Evolutionary conservation across 192 early-diverging fungal species (phyloP).

Genomic region (Entomortierella lignicola): DNA sequence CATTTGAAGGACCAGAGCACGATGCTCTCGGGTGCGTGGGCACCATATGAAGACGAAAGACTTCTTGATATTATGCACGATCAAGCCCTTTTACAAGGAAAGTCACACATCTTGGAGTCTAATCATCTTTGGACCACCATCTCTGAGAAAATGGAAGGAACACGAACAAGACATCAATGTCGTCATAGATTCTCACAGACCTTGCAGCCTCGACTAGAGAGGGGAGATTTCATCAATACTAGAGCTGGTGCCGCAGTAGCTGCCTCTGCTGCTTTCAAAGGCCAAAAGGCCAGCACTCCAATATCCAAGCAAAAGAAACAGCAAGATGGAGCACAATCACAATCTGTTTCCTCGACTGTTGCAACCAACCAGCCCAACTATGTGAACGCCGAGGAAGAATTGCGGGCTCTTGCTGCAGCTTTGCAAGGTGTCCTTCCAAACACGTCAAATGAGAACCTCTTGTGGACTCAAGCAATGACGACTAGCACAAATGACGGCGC

Average conservation of each 20-base stretch:
- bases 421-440: constrained; percentile 12
- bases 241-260: constrained; percentile 12
- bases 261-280: constrained; percentile 10
- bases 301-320: background rate
- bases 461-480: constrained; percentile 22
- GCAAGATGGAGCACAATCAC: background rate
- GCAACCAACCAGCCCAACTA: background rate
- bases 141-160: constrained; percentile 32
- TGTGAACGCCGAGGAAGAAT: background rate
- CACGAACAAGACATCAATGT: constrained; percentile 23
- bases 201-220: constrained; percentile 11
- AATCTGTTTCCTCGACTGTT: background rate
- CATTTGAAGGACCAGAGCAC: constrained; percentile 25
- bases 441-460: background rate
- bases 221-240: constrained; percentile 6
- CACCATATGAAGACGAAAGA: constrained; percentile 26
- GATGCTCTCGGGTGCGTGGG: constrained; percentile 27
- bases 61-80: constrained; percentile 41
- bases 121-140: constrained; percentile 22
- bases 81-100: constrained; percentile 10
- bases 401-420: constrained; percentile 5
- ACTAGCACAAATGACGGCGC: background rate
- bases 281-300: no score
- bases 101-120: constrained; percentile 18
- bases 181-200: constrained; percentile 26